Evolutionary conservation across 2,329 filamentous ascomycete species (phyloP).

Genomic region (Hypoxylon sp.): DNA sequence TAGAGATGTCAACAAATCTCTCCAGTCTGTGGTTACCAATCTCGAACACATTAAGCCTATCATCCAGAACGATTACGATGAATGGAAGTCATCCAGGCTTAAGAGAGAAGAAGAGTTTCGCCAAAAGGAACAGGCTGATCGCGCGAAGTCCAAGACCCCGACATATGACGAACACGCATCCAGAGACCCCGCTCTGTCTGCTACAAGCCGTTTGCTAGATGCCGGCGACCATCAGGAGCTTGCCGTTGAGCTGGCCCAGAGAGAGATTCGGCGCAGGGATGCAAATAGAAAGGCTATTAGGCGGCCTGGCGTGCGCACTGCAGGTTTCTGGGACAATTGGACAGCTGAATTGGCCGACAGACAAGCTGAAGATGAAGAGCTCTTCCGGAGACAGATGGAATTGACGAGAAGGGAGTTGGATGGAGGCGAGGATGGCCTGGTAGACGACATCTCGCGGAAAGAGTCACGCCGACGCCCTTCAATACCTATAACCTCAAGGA

Average conservation of each 20-base stretch:
- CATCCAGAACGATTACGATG: slow-evolving; percentile 79
- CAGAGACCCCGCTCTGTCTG: slow-evolving; percentile 72
- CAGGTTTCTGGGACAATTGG: slow-evolving; percentile 62
- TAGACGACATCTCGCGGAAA: slow-evolving; percentile 47
- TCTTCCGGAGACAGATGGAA: slow-evolving; percentile 68
- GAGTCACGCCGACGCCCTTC: slow-evolving; percentile 34
- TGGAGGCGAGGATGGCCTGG: slow-evolving; percentile 42
- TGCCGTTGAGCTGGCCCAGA: slow-evolving; percentile 81
- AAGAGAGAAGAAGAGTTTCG: slow-evolving; percentile 53
- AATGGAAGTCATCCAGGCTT: slow-evolving; percentile 72
- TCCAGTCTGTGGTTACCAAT: slow-evolving; percentile 73
- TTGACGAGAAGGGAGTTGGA: slow-evolving; percentile 65
- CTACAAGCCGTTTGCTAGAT: slow-evolving; percentile 72
- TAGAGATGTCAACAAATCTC: slow-evolving; percentile 63
- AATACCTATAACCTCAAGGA: slow-evolving; percentile 22
- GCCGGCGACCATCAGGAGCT: slow-evolving; percentile 80
- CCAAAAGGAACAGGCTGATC: slow-evolving; percentile 38
- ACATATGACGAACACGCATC: slow-evolving; percentile 65
- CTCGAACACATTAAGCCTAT: slow-evolving; percentile 85
- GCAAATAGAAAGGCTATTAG: slow-evolving; percentile 70
- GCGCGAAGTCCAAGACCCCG: slow-evolving; percentile 42
- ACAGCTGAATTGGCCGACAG: slow-evolving; percentile 53
- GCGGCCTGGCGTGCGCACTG: slow-evolving; percentile 68
- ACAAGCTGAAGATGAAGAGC: slow-evolving; percentile 59
- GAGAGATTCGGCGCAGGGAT: slow-evolving; percentile 78